Conservation (phyloP, 2,329 filamentous ascomycete genomes). For the Peltaster fructicola region DNA sequence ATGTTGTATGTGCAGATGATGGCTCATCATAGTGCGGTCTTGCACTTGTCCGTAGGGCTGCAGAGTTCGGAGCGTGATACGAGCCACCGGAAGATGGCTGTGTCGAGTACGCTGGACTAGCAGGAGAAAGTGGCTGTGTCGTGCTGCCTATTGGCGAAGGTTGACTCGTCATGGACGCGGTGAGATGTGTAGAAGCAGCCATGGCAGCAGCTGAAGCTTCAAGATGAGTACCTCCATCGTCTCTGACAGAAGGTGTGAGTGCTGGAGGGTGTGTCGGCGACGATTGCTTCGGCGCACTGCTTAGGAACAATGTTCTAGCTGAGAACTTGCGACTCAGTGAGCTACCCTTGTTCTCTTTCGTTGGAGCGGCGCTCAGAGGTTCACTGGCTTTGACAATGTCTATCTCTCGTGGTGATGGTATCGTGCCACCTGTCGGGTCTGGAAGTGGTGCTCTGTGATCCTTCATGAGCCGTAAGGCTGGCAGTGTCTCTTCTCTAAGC, state of each 20-base stretch:
- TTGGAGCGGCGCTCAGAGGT: constrained; percentile 10
- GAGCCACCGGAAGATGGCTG: constrained; percentile 12
- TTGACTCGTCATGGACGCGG: constrained; percentile 28
- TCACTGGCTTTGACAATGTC: constrained; percentile 11
- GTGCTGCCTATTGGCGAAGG: constrained; percentile 22
- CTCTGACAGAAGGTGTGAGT: constrained; percentile 16
- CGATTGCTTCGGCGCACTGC: constrained; percentile 30
- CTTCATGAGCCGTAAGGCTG: constrained; percentile 77
- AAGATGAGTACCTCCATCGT: constrained; percentile 19
- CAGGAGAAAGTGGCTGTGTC: constrained; percentile 27
- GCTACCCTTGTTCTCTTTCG: constrained; percentile 23
- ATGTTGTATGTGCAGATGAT: no score
- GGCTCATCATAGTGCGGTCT: neutral
- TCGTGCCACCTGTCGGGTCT: constrained; percentile 20
- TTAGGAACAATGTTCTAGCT: constrained; percentile 34
- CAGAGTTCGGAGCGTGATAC: constrained; percentile 12
- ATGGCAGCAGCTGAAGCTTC: constrained; percentile 34
- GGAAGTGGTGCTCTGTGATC: constrained; percentile 81
- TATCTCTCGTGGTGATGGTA: constrained; percentile 17
- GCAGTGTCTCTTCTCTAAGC: constrained; percentile 77
- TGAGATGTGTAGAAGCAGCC: constrained; percentile 33
- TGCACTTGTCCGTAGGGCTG: no score
- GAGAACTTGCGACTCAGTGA: constrained; percentile 35
- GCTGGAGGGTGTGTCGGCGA: constrained; percentile 29
- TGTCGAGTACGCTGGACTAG: constrained; percentile 30